Evolutionary conservation across 129 eudicot species (phyloP).

Genomic region (Tanacetum coccineum): DNA sequence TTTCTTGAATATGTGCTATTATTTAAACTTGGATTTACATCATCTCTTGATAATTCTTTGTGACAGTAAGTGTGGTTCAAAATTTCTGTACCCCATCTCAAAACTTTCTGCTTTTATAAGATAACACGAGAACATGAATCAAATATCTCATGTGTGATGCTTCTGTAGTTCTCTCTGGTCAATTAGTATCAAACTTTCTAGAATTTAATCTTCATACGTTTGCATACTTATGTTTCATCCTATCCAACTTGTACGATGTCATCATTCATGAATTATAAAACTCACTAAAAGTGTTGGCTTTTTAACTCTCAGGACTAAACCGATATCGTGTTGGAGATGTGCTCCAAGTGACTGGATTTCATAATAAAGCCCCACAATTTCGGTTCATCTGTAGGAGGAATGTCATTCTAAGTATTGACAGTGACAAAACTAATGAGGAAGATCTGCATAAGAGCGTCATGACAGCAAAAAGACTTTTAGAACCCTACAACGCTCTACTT

Average conservation of each 20-base stretch:
- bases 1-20: background rate
- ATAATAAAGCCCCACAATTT: slow-evolving; percentile 72
- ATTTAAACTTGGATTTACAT: background rate
- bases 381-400: slow-evolving; percentile 82
- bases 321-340: slow-evolving; percentile 90
- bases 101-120: too few species aligned
- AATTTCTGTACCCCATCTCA: slow-evolving; percentile 2
- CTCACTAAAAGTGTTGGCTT: slow-evolving; percentile 11
- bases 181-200: background rate
- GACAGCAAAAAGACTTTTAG: slow-evolving; percentile 52
- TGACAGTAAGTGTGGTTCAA: slow-evolving; percentile 15
- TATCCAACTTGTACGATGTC: slow-evolving; percentile 12
- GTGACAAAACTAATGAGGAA: slow-evolving; percentile 78
- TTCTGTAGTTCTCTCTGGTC: background rate
- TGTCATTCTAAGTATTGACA: slow-evolving; percentile 85
- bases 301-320: slow-evolving; percentile 55
- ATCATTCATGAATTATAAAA: slow-evolving; percentile 11
- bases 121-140: background rate
- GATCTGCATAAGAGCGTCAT: slow-evolving; percentile 79
- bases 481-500: slow-evolving; percentile 67
- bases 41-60: background rate
- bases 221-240: slow-evolving; percentile 13
- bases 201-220: slow-evolving; percentile 4
- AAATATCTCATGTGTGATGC: slow-evolving; percentile 10
- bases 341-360: slow-evolving; percentile 87